Evolutionary conservation across 805 yeast species (phyloP), one percentile per base, ranked within the genome.

Genomic region (Wickerhamomyces xylosicus): DNA sequence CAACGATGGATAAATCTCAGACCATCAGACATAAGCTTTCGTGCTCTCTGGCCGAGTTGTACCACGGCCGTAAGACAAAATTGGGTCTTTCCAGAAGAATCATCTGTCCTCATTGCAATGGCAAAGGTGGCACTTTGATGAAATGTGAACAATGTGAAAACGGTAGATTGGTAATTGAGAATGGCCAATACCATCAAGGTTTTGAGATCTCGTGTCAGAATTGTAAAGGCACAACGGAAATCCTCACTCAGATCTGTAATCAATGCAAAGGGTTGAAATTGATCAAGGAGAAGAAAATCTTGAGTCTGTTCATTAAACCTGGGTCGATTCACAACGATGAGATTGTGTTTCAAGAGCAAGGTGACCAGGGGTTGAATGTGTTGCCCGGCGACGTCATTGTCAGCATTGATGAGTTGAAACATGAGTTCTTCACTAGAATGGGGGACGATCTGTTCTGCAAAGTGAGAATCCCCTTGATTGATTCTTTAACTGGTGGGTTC

Each of bases 321-420:
- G 89, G 89, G 3, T 62, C 74, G 32, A 57, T 59, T 33, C 54
- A 69, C 37, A 77, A 78, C 0, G 76, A 75, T 43, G 58, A 62
- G 34, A 66, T 78, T 16, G 60, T 74, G 1, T 57, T 78, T 17
- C 60, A 67, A n/a, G 73, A 77, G 5, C 78, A 73, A 48, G 84
- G 79, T 0, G 87, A 81, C 50, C 82, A 79, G 54, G 81, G 76
- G 0, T 54, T 70, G 16, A 64, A 68, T 43, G 59, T 74, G 3
- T 58, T 70, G 3, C 82, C 87, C 0, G 89, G 89, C 2, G 85
- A 81, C 53, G 79, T 81, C 6, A 59, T 79, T 3, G 68, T 81
- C 9, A 72, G 70, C 2, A 54, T 81, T 19, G 64, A 64, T 31
- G 69, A 71, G 46, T 40, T 43, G 11, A 43, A 41, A 5, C 58